Evolutionary conservation across 2,329 filamentous ascomycete species (phyloP).

Genomic region (Alternaria novae-zelandiae): DNA sequence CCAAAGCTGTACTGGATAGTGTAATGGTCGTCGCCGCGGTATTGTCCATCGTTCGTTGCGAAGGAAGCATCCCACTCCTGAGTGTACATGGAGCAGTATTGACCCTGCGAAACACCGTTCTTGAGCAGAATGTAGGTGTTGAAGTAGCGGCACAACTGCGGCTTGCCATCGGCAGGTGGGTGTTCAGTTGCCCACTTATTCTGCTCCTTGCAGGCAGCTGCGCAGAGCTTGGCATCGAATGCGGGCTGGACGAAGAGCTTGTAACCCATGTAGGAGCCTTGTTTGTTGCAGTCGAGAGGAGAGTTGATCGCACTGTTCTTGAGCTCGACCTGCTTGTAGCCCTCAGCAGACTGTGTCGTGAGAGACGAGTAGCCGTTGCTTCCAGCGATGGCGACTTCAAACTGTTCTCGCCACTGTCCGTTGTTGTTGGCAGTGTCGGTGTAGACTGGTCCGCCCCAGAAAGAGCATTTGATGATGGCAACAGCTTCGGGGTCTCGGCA

Average conservation of each 20-base stretch:
- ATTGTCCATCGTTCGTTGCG: background rate
- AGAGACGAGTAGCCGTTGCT: background rate
- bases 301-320: background rate
- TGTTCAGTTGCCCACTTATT: background rate
- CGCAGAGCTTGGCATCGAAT: background rate
- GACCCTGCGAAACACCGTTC: background rate
- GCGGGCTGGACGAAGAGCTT: background rate
- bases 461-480: background rate
- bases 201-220: background rate
- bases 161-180: background rate
- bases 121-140: slow-evolving; percentile 1
- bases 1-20: background rate
- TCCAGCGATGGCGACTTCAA: background rate
- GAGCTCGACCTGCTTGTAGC: background rate
- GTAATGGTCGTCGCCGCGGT: background rate
- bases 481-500: background rate
- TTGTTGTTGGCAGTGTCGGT: background rate
- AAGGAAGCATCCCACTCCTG: background rate
- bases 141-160: background rate
- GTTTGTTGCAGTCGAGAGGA: background rate
- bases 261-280: background rate
- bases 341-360: background rate
- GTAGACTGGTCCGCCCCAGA: background rate
- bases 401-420: slow-evolving; percentile 1
- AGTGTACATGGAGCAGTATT: background rate